Percentiles rank a stretch among this genome's conserved stretches.
Evolutionary conservation across 83 land plant genomes (phyloP).

Genomic region (Picea abies): DNA sequence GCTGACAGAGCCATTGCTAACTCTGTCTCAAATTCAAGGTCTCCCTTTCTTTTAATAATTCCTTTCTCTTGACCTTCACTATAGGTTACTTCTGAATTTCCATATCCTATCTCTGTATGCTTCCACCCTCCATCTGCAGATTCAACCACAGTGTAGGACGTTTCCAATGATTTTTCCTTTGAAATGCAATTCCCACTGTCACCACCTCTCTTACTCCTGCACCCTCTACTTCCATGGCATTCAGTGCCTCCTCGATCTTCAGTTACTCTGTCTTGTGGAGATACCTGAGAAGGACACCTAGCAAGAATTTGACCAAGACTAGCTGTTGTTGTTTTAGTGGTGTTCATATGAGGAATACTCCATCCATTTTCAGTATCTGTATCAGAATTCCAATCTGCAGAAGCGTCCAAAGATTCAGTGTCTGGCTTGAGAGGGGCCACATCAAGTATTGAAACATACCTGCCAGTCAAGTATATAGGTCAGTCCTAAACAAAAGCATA

Average conservation of each 20-base stretch:
- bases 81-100: background rate
- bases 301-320: conserved; percentile 22
- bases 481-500: background rate
- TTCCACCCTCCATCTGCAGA: background rate
- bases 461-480: conserved; percentile 28
- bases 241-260: background rate
- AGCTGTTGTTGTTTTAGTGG: conserved; percentile 37
- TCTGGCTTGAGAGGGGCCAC: conserved; percentile 86
- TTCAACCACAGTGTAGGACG: background rate
- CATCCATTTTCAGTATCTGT: conserved; percentile 12
- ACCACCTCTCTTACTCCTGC: background rate
- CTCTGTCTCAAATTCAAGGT: too few species aligned
- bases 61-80: conserved; percentile 5
- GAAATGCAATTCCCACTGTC: background rate
- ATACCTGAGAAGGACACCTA: conserved; percentile 7
- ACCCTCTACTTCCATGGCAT: background rate
- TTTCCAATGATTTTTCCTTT: conserved; percentile 1
- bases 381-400: conserved; percentile 31
- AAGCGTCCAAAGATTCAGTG: conserved; percentile 51
- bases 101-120: background rate
- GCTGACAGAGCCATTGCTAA: too few species aligned
- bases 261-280: background rate
- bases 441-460: conserved; percentile 89
- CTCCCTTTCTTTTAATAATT: background rate
- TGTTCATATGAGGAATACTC: conserved; percentile 25